A percentile compares a stretch with the other conserved stretches of the same genome.
phyloP scores from a whole-genome alignment of 208 protist species.

The Trypanosoma platydactyli region DNA sequence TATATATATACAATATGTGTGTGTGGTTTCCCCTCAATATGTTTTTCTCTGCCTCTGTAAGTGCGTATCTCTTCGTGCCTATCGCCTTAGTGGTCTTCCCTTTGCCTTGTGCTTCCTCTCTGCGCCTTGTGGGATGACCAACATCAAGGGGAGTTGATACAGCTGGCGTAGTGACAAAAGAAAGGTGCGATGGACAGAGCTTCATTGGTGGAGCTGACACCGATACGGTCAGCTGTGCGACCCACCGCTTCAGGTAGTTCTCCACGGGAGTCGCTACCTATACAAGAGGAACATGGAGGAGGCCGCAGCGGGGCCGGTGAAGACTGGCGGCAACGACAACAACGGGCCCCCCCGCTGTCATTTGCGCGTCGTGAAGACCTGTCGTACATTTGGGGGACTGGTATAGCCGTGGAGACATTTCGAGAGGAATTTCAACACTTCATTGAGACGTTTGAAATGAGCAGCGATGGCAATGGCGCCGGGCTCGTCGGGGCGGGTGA shows the following conservation, averaged over 20 bases:
- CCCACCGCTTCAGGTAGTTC: conserved; percentile 1
- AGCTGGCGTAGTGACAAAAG: not conserved
- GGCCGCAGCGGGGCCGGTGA: no score
- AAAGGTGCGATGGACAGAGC: conserved; percentile 15
- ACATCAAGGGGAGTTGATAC: not conserved
- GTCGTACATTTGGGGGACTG: conserved; percentile 90
- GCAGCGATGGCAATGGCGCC: conserved; percentile 1
- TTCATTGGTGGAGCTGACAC: conserved; percentile 36
- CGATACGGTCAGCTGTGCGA: conserved; percentile 18
- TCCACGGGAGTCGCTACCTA: not conserved
- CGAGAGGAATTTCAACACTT: conserved; percentile 73
- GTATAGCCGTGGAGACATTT: conserved; percentile 87
- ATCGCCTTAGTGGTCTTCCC: no score
- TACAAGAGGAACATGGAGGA: not conserved
- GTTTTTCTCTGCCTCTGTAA: no score
- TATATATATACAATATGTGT: no score
- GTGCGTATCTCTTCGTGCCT: no score
- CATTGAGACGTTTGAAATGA: conserved; percentile 66
- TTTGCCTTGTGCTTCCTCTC: no score
- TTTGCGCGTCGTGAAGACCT: conserved; percentile 64
- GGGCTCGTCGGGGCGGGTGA: not conserved
- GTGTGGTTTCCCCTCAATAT: no score
- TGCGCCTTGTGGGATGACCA: no score
- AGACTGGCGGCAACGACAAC: conserved; percentile 1
- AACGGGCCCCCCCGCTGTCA: not conserved